Evolutionary conservation across 1,284 basidiomycete species (phyloP), one percentile per base, ranked within the genome.

Genomic region (Irpex lacteus): DNA sequence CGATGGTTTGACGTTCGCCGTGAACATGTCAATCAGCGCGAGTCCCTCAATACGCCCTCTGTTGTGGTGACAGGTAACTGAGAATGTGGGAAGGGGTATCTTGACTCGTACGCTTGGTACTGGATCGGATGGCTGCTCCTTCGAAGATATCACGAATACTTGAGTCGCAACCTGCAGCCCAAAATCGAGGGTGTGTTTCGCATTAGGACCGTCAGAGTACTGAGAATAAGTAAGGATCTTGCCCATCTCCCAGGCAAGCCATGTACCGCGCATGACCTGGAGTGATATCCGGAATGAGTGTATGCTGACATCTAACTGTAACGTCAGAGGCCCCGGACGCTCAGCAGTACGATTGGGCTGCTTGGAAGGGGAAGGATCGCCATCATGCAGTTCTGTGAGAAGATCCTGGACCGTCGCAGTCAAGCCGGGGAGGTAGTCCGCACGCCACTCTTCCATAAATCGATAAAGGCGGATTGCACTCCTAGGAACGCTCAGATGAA

Each of bases 251-350:
- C 88, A 92, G 15, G 88, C 86, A 26, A 94, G 74, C 92, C 92
- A 94, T 1, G 91, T 93, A 15, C 90, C 91, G 66, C 87, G 90
- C 89, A 94, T 92, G 54, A 94, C 86, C 70, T 92, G 91, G 1
- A 94, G 80, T 5, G 84, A 85, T 7, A 91, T 78, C 37, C 81
- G 82, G 15, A 85, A 69, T 13, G 80, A 81, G 5, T 73, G 68
- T 5, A 91, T 63, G 40, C 80, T 77, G 5, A 82, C 77, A 68
- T 89, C 84, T 11, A 91, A 63, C 54, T 87, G 81, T 4, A 72
- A 71, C 13, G 73, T 71, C 4, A 64, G 57, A 21, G 70, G 68
- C n/a, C 59, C 68, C 26, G 65, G 50, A n/a, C 63, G 63, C 26
- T 72, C 67, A 62, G 75, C 77, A 9, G 73, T 65, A 53, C 13